Evolutionary conservation across 305 asterid genomes (phyloP).

Genomic region (Fraxinus ornus): DNA sequence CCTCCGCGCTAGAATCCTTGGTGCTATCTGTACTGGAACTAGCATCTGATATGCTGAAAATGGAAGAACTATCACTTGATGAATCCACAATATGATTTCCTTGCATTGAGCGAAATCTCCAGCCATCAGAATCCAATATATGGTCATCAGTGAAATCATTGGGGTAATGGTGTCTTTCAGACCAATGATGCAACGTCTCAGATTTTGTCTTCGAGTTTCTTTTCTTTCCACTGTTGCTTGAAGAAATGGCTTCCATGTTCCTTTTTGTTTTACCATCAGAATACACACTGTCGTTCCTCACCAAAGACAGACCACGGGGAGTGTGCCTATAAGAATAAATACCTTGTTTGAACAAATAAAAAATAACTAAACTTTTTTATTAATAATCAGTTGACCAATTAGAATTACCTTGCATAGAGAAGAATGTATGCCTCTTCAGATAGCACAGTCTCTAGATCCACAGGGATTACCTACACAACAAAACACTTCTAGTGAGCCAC

Average conservation of each 20-base stretch:
- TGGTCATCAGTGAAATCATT: constrained; percentile 30
- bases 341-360: neutral
- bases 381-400: neutral
- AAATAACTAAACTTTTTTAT: neutral
- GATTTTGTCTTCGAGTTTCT: constrained; percentile 36
- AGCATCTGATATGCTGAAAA: constrained; percentile 55
- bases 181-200: constrained; percentile 13
- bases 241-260: constrained; percentile 38
- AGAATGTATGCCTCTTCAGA: constrained; percentile 58
- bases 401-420: constrained; percentile 50
- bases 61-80: constrained; percentile 53
- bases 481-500: constrained; percentile 10
- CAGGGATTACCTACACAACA: constrained; percentile 43
- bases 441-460: constrained; percentile 50
- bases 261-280: constrained; percentile 38
- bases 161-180: constrained; percentile 26
- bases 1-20: constrained; percentile 57
- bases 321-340: constrained; percentile 30
- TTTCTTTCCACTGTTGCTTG: constrained; percentile 38
- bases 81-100: constrained; percentile 38
- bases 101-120: constrained; percentile 21
- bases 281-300: constrained; percentile 21
- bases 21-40: constrained; percentile 66
- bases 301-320: constrained; percentile 30
- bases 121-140: constrained; percentile 23